phyloP scores from a whole-genome alignment of 148 eudicot species.

The Hydrangea macrophylla region DNA sequence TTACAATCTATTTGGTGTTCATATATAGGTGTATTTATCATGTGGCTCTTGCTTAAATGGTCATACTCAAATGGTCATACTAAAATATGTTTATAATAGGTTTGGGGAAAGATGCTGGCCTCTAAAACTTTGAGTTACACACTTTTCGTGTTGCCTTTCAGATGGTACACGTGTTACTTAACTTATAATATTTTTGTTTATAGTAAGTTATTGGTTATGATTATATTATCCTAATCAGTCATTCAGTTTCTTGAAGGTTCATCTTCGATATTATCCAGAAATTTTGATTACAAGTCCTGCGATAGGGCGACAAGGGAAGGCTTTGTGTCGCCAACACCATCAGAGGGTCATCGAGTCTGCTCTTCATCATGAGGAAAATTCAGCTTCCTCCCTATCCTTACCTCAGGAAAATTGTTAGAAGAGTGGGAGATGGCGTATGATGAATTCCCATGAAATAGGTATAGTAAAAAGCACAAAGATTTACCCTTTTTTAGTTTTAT shows the following conservation, averaged over 20 bases:
- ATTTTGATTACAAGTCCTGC: slow-evolving; percentile 50
- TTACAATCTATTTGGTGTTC: too few relatives aligned
- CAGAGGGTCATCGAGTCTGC: slow-evolving; percentile 29
- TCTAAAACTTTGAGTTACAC: slow-evolving; percentile 90
- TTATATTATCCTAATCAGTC: slow-evolving; percentile 13
- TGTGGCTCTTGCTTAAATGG: too few relatives aligned
- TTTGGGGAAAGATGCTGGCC: slow-evolving; percentile 59
- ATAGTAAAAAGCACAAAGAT: slow-evolving; percentile 14
- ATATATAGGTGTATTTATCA: too few relatives aligned
- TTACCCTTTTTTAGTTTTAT: background rate
- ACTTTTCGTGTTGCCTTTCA: slow-evolving; percentile 92
- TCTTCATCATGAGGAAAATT: slow-evolving; percentile 24
- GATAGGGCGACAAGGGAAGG: slow-evolving; percentile 94
- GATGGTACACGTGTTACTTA: slow-evolving; percentile 46
- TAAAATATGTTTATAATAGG: too few relatives aligned
- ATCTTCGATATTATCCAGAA: slow-evolving; percentile 61
- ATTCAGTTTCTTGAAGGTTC: slow-evolving; percentile 52
- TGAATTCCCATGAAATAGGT: slow-evolving; percentile 11
- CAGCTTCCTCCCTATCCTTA: slow-evolving; percentile 6
- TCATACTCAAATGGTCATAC: too few relatives aligned
- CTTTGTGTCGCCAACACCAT: slow-evolving; percentile 67
- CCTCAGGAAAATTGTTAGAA: slow-evolving; percentile 22
- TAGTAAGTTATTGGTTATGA: background rate
- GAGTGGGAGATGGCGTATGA: slow-evolving; percentile 11
- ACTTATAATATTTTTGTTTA: background rate